Percentiles rank a stretch among this genome's conserved stretches.
Conservation (phyloP, 1,284 basidiomycete genomes). For the Cryptococcus neoformans region DNA sequence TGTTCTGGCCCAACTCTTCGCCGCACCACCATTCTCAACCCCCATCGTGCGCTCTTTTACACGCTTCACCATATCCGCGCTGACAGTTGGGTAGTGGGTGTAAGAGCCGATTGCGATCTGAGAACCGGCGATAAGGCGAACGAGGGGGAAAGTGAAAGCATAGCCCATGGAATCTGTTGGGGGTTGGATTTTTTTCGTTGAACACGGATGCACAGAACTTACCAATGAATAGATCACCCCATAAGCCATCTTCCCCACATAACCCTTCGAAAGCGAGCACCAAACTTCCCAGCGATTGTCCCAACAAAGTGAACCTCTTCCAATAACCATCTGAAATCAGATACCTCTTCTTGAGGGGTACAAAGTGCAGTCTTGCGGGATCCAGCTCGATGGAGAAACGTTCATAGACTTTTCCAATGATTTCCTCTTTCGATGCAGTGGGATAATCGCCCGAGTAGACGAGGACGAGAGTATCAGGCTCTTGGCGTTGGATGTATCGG, state of each 20-base stretch:
- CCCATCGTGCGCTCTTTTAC: conserved; percentile 62
- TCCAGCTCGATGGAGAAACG: conserved; percentile 79
- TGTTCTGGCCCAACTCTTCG: conserved; percentile 61
- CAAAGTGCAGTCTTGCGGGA: conserved; percentile 65
- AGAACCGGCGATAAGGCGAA: conserved; percentile 57
- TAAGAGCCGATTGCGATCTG: conserved; percentile 79
- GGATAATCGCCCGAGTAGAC: conserved; percentile 85
- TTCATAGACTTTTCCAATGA: conserved; percentile 77
- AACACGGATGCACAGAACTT: conserved; percentile 17
- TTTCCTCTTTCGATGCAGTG: conserved; percentile 72
- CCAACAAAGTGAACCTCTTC: conserved; percentile 83
- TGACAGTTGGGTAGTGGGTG: conserved; percentile 95
- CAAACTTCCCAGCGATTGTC: conserved; percentile 86
- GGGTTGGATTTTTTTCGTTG: not conserved
- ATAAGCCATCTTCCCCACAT: conserved; percentile 44
- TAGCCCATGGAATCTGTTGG: conserved; percentile 93
- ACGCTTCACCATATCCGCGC: conserved; percentile 86
- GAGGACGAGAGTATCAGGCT: conserved; percentile 68
- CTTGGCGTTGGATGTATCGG: conserved; percentile 67
- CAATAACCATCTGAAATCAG: conserved; percentile 81
- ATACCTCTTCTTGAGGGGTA: conserved; percentile 67
- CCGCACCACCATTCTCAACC: conserved; percentile 68
- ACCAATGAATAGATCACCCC: conserved; percentile 84
- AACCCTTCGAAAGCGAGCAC: conserved; percentile 69
- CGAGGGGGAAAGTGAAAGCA: conserved; percentile 84